A percentile compares a stretch with the other conserved stretches of the same genome.
Evolutionary conservation across 257 asterid genomes (phyloP).

Genomic region (Datura wrightii): DNA sequence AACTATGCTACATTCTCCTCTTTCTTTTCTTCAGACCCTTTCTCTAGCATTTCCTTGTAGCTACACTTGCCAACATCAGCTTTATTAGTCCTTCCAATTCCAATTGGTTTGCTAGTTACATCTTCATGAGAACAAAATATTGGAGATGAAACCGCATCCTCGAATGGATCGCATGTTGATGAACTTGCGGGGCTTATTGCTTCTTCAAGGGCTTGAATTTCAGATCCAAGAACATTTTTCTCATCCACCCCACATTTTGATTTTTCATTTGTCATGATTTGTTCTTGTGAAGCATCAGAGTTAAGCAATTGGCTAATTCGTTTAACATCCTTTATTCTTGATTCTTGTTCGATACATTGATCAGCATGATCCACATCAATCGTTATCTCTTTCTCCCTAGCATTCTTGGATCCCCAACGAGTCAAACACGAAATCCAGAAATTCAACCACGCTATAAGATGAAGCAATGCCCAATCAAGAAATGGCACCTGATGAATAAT

Average conservation of each 20-base stretch:
- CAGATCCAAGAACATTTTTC: background rate
- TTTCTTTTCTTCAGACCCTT: constrained; percentile 36
- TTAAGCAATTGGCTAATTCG: background rate
- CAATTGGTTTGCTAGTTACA: constrained; percentile 27
- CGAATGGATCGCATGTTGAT: constrained; percentile 36
- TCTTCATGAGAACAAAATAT: constrained; percentile 36
- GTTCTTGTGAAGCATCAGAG: background rate
- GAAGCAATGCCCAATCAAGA: constrained; percentile 44
- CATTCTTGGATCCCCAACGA: constrained; percentile 32
- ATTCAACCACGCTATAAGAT: constrained; percentile 44
- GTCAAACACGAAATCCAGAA: constrained; percentile 34
- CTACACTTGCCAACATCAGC: constrained; percentile 37
- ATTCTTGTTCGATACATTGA: background rate
- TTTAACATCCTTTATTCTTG: background rate
- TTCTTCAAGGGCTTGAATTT: background rate
- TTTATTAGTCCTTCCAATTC: constrained; percentile 28
- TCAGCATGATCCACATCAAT: constrained; percentile 39
- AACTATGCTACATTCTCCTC: constrained; percentile 15
- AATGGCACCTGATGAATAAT: constrained; percentile 44
- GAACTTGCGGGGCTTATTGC: constrained; percentile 21
- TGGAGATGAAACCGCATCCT: constrained; percentile 46
- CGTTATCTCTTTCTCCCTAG: constrained; percentile 53
- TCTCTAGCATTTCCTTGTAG: constrained; percentile 59
- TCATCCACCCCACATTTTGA: background rate
- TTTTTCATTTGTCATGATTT: constrained; percentile 1